Evolutionary conservation across 176 grass and related monocot species (phyloP).

Genomic region (Zea luxurians): DNA sequence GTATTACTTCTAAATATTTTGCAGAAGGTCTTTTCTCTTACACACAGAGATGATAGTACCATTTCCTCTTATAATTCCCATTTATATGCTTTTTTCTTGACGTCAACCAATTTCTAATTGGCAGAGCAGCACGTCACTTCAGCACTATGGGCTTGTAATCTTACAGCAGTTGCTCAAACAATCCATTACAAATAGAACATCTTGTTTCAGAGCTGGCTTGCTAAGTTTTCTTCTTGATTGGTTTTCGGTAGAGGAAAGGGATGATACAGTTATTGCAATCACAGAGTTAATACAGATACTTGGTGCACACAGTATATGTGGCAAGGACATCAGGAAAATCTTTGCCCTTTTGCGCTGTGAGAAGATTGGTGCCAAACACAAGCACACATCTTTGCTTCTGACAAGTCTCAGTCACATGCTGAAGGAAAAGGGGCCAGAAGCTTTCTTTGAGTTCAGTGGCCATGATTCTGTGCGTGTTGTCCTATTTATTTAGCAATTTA

Average conservation of each 20-base stretch:
- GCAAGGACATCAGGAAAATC: constrained; percentile 92
- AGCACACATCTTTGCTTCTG: constrained; percentile 75
- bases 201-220: constrained; percentile 79
- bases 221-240: constrained; percentile 97
- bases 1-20: constrained; percentile 78
- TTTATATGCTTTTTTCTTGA: background rate
- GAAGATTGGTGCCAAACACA: constrained; percentile 62
- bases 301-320: constrained; percentile 92
- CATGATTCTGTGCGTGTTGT: constrained; percentile 74
- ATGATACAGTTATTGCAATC: constrained; percentile 74
- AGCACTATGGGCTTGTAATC: constrained; percentile 82
- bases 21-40: constrained; percentile 60
- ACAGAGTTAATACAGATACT: constrained; percentile 87
- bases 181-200: constrained; percentile 84
- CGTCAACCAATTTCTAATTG: constrained; percentile 46
- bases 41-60: background rate
- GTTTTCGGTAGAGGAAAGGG: constrained; percentile 74
- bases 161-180: constrained; percentile 81
- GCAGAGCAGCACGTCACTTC: constrained; percentile 81
- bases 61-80: constrained; percentile 9
- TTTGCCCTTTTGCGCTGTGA: constrained; percentile 87
- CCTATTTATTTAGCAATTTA: constrained; percentile 28
- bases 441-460: constrained; percentile 90
- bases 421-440: constrained; percentile 96
- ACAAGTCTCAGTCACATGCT: constrained; percentile 85